Evolutionary conservation across 306 rosid species (phyloP), one percentile per base, ranked within the genome.

Genomic region (Citrullus mucosospermus): DNA sequence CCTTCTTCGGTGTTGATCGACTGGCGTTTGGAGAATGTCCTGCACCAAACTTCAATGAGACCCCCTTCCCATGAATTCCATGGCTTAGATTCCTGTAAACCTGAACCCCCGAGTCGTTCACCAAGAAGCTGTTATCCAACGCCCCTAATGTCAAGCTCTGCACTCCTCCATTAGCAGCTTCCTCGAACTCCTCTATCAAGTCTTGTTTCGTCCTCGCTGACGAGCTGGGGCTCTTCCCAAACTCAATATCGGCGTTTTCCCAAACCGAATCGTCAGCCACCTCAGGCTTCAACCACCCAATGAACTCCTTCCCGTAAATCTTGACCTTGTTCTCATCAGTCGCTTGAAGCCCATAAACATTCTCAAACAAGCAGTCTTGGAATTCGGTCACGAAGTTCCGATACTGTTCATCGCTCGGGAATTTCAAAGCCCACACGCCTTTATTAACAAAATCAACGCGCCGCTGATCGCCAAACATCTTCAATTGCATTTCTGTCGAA

Each of bases 341-440:
- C 6, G 97, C 87, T 12, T 85, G 53, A 14, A 92, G 18, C 18
- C 89, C 91, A 54, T 93, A 86, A 36, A 89, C 91, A 38, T 93
- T 93, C 81, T 93, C 93, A 51, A 93, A 93, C 79, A 87, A 10
- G 75, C 90, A 84, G 53, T 88, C 83, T 86, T 89, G 93, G 81
- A 90, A 93, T n/a, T 93, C 93, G 0, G 92, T 87, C 39, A 93
- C 84, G 80, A 93, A 92, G 8, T 78, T 78, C 81, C 94, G 80
- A 70, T 92, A 92, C 78, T 85, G 79, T 59, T 92, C 97, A 32
- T 87, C 94, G 12, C 87, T 80, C 41, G 81, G 87, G 65, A 92
- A 93, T 63, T 90, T 93, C 83, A 92, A 58, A 1, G 98, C 97
- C 98, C 98, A 93, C 25, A 93, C 97, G 59, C 98, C 93, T 14